Evolutionary conservation across 768 basidiomycete genomes (phyloP), one percentile per base, ranked within the genome.

Genomic region (Xanthoconium stramineum): DNA sequence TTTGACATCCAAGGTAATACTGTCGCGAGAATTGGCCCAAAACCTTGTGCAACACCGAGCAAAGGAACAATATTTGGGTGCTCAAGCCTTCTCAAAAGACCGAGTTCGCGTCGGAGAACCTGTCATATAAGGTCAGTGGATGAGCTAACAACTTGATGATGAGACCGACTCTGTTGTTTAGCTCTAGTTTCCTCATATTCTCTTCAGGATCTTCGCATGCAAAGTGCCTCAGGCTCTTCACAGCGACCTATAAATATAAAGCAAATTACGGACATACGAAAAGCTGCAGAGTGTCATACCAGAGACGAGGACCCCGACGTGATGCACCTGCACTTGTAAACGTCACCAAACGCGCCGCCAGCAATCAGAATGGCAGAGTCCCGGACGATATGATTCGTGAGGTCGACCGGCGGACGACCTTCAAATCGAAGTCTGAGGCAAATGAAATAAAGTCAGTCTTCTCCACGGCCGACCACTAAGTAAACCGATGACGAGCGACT

Each of bases 271-370:
- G 38, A 19, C 15, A 9, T 14, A 12, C 30, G 15, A 15, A 29
- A n/a, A 12, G n/a, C n/a, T n/a, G 24, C 6, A 33, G 4, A 32
- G 24, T 24, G 6, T 36, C 20, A 6, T 32, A 56, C 56, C 9
- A 37, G 17, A 12, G 19, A 56, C 5, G 29, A 30, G 15, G 40
- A 43, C 17, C 48, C 57, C 8, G 28, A 38, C 1, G 28, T 9
- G 5, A 19, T 55, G 19, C 28, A 50, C 19, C 12, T 45, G 37
- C 57, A 58, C 32, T 40, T 58, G 57, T 40, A 58, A 0, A 57
- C 49, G 11, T 58, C 55, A 10, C 43, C 33, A 20, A 30, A 50
- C 3, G 55, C 44, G 7, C 57, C 57, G 1, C 47, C 47, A 9
- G 42, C 19, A 5, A 46, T 7, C 2, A 39, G 54, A 15, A 45